A percentile compares a stretch with the other conserved stretches of the same genome.
These are phyloP conservation scores for Tricholoma matsutake DNA, from an alignment of 768 basidiomycete genomes.

Conservation along the genomic window DNA sequence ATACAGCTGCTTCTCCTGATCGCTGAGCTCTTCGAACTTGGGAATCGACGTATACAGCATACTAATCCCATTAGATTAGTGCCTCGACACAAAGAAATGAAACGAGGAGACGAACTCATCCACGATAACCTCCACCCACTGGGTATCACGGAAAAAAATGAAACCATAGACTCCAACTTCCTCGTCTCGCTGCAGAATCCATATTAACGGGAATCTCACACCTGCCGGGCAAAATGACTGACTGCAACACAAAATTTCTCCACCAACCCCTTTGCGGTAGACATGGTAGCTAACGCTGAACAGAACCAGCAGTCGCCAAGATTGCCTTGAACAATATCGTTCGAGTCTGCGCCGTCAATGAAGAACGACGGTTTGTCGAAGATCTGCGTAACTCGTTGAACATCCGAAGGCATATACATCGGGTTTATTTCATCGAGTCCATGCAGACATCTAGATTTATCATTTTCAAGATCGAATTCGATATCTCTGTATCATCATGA, in stretches of 20 bases:
- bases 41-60: slow-evolving; percentile 46
- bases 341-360: slow-evolving; percentile 39
- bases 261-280: slow-evolving; percentile 40
- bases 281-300: slow-evolving; percentile 47
- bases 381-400: slow-evolving; percentile 47
- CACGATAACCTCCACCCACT: slow-evolving; percentile 52
- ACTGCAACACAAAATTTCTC: slow-evolving; percentile 53
- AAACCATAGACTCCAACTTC: slow-evolving; percentile 54
- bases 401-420: slow-evolving; percentile 32
- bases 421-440: slow-evolving; percentile 23
- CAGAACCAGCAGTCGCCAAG: slow-evolving; percentile 57
- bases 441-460: slow-evolving; percentile 36
- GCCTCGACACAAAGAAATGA: not conserved
- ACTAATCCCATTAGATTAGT: slow-evolving; percentile 22
- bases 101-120: slow-evolving; percentile 49
- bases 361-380: slow-evolving; percentile 52
- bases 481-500: slow-evolving; percentile 37
- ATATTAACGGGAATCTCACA: not conserved
- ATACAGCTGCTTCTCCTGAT: slow-evolving; percentile 40
- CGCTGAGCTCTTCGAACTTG: slow-evolving; percentile 46
- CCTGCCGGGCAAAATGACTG: slow-evolving; percentile 12
- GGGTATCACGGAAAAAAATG: slow-evolving; percentile 50
- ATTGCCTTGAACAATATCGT: slow-evolving; percentile 46
- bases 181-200: slow-evolving; percentile 39
- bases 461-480: slow-evolving; percentile 52